Evolutionary conservation across 768 basidiomycete genomes (phyloP), one percentile per base, ranked within the genome.

Genomic region (Lentinula lateritia): DNA sequence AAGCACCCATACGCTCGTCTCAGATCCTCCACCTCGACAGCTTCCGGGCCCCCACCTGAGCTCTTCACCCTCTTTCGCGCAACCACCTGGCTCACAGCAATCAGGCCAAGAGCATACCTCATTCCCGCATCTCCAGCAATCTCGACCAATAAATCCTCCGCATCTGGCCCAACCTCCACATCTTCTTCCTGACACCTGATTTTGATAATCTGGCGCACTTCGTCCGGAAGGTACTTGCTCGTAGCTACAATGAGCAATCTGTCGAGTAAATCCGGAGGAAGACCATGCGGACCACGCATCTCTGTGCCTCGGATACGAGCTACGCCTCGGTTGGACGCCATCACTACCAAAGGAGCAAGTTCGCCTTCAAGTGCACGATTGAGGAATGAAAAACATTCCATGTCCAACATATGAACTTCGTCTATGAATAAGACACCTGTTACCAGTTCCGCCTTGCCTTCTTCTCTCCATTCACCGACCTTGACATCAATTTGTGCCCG

Each of bases 371-470:
- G 80, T 2, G 96, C 96, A 38, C 96, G 87, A 72, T 99, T 99
- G 62, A 99, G 80, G 83, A 95, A 99, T 6, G 95, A 97, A 80
- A 98, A 98, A 71, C 96, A 98, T 72, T 98, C 96, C 64, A 99
- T 98, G 73, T 99, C 96, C 66, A 99, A 87, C 96, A 99, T 99
- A 80, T 98, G 96, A 12, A 98, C 96, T 76, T 98, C 96, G 74
- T 98, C 96, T 67, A 98, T 97, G 79, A 98, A 98, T 12, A 97
- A 80, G n/a, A 96, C 96, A 3, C 96, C 96, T 41, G 96, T 96
- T 3, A 98, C 90, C 61, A 98, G 93, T 71, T 95, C 94, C 1
- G 96, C 96, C 74, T 98, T 99, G 63, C 96, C 95, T 76, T 98
- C 96, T 75, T 99, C 96, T 60, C 94, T 80, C 96, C 96, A 99